phyloP scores from a whole-genome alignment of 768 basidiomycete genomes.

The Tylopilus sp. region DNA sequence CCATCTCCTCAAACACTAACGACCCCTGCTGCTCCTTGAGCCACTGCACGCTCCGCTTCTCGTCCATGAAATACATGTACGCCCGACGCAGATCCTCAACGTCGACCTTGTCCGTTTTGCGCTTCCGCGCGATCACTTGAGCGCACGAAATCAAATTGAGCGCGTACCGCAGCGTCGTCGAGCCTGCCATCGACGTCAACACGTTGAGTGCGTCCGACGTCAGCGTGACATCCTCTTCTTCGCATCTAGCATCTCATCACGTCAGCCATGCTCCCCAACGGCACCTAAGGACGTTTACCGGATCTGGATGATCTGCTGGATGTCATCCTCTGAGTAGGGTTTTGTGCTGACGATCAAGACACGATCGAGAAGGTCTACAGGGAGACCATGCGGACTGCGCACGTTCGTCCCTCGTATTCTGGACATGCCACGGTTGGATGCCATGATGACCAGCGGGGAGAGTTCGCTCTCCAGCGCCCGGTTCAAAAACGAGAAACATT shows the following conservation, averaged over 20 bases:
- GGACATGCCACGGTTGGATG: constrained; percentile 93
- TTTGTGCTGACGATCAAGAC: constrained; percentile 95
- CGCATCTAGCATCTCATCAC: constrained; percentile 56
- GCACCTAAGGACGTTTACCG: constrained; percentile 43
- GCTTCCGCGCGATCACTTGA: constrained; percentile 77
- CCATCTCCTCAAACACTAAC: constrained; percentile 71
- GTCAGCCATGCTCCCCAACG: constrained; percentile 2
- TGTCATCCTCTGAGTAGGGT: constrained; percentile 78
- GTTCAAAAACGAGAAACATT: constrained; percentile 98
- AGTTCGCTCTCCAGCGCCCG: constrained; percentile 92
- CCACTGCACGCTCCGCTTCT: constrained; percentile 90
- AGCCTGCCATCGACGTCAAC: constrained; percentile 81
- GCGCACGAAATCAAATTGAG: constrained; percentile 94
- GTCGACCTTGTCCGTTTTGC: constrained; percentile 77
- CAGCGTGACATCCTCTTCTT: constrained; percentile 93
- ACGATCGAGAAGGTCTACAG: constrained; percentile 90
- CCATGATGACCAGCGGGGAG: constrained; percentile 96
- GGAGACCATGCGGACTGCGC: constrained; percentile 91
- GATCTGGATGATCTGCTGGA: constrained; percentile 90
- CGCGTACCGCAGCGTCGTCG: constrained; percentile 91
- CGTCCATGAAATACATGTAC: constrained; percentile 91
- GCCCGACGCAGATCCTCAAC: constrained; percentile 81
- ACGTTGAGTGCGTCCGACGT: constrained; percentile 68
- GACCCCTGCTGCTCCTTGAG: constrained; percentile 78
- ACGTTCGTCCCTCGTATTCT: constrained; percentile 94